Base-by-base conservation (phyloP, 2,329 filamentous ascomycete genomes). In the Elsinoe australis region DNA sequence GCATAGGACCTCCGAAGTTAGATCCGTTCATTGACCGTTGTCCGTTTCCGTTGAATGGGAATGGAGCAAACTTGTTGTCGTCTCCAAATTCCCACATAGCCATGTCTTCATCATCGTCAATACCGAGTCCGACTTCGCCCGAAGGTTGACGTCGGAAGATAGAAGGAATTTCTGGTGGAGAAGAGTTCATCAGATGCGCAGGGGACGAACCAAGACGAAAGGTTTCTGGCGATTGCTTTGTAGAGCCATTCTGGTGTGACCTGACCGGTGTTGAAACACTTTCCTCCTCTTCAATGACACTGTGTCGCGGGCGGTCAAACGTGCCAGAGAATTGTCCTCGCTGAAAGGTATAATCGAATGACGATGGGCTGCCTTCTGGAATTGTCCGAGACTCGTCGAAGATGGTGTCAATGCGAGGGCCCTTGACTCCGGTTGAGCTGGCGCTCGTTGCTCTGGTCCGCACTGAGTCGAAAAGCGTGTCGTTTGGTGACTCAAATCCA, bases 401-500 rank as follows among this genome's bases (percentile, higher is more conserved):
- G 71, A 88, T 85, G 18, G 80, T 85, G 59, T 88, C 84, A 42
- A 88, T 79, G 41, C 73, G 69, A 12, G 84, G 83, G 21, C 82
- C 83, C 29, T 48, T 48, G 60, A 86, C 80, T 38, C 80, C 74
- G 26, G 79, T 77, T 51, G 80, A 78, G 47, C 76, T 73, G 53
- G 80, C 83, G 52, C 76, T 75, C 7, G 83, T 87, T 31, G 76
- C 81, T 51, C 76, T 73, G 12, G 85, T 88, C 47, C 83, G 80
- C 55, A 87, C 67, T 22, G 85, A 88, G 67, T 89, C 85, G 64
- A 80, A 88, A 49, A 84, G 73, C 14, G 80, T 85, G 57, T 89
- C 85, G 62, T 83, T 87, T 65, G 80, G 82, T 59, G 83, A 79
- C 61, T 87, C 84, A n/a, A 79, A 81, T 57, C 87, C 85, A 57